A percentile compares a stretch with the other conserved stretches of the same genome.
phyloP scores from a whole-genome alignment of 148 eudicot species.

The Rhododendron vialii region DNA sequence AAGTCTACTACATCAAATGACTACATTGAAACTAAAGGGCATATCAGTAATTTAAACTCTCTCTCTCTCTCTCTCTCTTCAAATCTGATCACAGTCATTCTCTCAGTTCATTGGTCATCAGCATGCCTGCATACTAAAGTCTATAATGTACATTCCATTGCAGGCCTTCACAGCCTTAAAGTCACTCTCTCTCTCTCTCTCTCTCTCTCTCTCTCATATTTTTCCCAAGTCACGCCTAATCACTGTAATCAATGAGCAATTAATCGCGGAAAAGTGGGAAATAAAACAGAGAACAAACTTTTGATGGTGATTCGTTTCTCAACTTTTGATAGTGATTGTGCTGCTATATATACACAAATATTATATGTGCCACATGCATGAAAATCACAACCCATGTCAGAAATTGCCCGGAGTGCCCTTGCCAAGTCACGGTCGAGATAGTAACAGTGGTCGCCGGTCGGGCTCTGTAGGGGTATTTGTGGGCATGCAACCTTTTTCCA shows the following conservation, averaged over 20 bases:
- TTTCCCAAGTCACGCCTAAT: conserved; percentile 29
- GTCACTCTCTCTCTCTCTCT: neutral
- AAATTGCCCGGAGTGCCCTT: conserved; percentile 12
- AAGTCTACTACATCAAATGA: conserved; percentile 25
- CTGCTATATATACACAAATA: neutral
- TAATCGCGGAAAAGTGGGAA: neutral
- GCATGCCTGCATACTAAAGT: neutral
- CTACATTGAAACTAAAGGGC: conserved; percentile 19
- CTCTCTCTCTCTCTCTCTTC: conserved; percentile 1
- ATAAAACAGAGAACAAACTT: conserved; percentile 3
- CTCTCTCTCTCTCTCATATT: neutral
- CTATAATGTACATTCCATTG: conserved; percentile 8
- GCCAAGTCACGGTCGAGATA: neutral
- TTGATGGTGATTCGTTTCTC: conserved; percentile 6
- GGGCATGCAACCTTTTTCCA: neutral
- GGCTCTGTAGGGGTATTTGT: neutral
- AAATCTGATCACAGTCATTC: conserved; percentile 11
- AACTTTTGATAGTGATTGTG: conserved; percentile 6
- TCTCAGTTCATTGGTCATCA: neutral
- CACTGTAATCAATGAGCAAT: conserved; percentile 25
- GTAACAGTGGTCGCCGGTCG: neutral
- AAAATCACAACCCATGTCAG: conserved; percentile 1
- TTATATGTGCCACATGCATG: too few species aligned
- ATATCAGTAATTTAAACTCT: conserved; percentile 9
- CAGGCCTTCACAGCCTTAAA: neutral